phyloP scores from a whole-genome alignment of 2,329 filamentous ascomycete species.

The Aspergillus tubingensis region DNA sequence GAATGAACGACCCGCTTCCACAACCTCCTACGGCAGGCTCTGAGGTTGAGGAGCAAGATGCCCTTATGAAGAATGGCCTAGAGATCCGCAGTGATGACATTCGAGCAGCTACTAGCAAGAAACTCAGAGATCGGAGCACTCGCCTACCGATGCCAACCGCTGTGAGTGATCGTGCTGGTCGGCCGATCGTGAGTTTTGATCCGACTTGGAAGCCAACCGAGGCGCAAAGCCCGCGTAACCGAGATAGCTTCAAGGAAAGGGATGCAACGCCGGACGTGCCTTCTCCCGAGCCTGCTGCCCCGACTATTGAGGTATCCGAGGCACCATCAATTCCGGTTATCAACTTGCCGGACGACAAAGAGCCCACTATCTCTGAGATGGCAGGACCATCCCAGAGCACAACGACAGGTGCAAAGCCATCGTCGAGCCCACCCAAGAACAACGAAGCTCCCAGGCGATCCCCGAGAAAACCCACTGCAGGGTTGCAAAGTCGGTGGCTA shows the following conservation, averaged over 20 bases:
- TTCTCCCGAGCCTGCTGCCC: constrained; percentile 50
- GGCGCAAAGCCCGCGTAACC: constrained; percentile 32
- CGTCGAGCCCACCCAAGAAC: constrained; percentile 20
- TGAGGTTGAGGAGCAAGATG: constrained; percentile 44
- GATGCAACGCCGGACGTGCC: constrained; percentile 34
- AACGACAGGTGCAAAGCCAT: constrained; percentile 17
- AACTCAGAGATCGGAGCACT: constrained; percentile 78
- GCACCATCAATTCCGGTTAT: constrained; percentile 48
- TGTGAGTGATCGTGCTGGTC: constrained; percentile 85
- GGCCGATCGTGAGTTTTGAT: constrained; percentile 97
- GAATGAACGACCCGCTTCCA: constrained; percentile 59
- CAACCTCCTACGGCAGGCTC: constrained; percentile 24
- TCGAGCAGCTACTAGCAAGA: constrained; percentile 85
- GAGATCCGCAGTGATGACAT: constrained; percentile 88
- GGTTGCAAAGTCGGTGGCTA: constrained; percentile 38
- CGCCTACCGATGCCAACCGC: constrained; percentile 86
- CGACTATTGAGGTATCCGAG: constrained; percentile 41
- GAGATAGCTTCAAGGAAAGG: constrained; percentile 13
- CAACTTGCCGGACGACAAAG: constrained; percentile 51
- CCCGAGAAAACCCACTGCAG: constrained; percentile 40
- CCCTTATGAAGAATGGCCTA: constrained; percentile 71
- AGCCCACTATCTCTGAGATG: constrained; percentile 42
- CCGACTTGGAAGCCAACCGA: constrained; percentile 70
- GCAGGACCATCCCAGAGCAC: constrained; percentile 17
- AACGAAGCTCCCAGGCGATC: constrained; percentile 28